Percentiles rank a stretch among this genome's conserved stretches.
phyloP scores from a whole-genome alignment of 2,329 filamentous ascomycete species.

The Phialemonium atrogriseum region DNA sequence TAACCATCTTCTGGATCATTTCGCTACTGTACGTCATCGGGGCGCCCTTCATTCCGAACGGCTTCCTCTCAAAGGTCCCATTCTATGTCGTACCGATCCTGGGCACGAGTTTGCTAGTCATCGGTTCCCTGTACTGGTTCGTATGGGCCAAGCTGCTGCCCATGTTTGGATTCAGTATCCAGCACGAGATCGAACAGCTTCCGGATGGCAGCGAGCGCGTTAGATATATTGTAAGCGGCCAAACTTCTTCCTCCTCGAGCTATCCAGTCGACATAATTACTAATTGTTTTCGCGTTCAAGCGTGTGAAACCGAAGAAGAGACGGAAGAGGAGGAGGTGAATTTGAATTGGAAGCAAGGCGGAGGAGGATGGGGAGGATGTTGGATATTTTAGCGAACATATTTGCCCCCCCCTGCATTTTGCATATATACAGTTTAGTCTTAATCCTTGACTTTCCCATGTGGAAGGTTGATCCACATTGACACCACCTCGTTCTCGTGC shows the following conservation, averaged over 20 bases:
- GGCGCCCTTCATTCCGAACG: constrained; percentile 19
- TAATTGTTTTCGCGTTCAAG: no score
- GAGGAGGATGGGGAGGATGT: no score
- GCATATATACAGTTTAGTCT: no score
- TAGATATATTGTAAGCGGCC: constrained; percentile 18
- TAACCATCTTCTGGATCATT: constrained; percentile 21
- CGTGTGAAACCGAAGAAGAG: constrained; percentile 15
- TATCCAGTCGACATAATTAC: no score
- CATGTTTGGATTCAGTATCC: constrained; percentile 18
- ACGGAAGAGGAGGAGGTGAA: constrained; percentile 9
- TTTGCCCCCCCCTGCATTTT: no score
- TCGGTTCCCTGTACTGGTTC: constrained; percentile 17
- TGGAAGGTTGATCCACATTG: no score
- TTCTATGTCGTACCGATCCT: constrained; percentile 25
- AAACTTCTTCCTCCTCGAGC: neutral
- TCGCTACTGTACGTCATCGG: constrained; percentile 17
- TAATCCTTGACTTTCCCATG: no score
- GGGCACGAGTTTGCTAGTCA: constrained; percentile 21
- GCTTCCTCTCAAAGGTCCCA: constrained; percentile 9
- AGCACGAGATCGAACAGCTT: constrained; percentile 21
- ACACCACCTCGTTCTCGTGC: no score
- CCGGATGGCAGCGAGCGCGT: constrained; percentile 22
- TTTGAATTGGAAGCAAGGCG: no score
- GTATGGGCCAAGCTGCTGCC: constrained; percentile 19
- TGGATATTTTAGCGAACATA: no score